Evolutionary conservation across 805 yeast species (phyloP), one percentile per base, ranked within the genome.

Genomic region (Starmerella scarabaei): DNA sequence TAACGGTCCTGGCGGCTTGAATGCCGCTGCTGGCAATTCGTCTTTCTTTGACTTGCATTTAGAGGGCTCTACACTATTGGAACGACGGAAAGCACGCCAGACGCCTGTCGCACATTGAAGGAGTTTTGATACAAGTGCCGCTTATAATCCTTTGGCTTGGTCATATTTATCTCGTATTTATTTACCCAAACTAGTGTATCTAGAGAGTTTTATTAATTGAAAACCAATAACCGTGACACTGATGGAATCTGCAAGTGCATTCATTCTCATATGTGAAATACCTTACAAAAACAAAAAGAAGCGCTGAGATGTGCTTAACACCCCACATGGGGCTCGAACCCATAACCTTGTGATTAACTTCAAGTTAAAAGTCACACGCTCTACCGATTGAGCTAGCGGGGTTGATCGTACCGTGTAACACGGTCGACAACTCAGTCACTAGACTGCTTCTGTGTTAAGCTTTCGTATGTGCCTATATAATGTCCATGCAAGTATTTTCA

Each of bases 11-110:
- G 37, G 27, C 11, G 16, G 15, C 28, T 6, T 28, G 9, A n/a
- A 14, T 12, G 33, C 33, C 5, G 9, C 17, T 11, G 5, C 18
- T 4, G 24, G 17, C 15, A n/a, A 14, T 28, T n/a, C 31, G 9
- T 12, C 54, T 45, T 46, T 54, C 36, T 73, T 78, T 48, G 79
- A 78, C 39, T 63, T 79, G 43, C 73, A 71, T 44, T 57, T 79
- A 52, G 74, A 73, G 41, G 78, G 77, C 17, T 74, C 82, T 33
- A 77, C 78, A 24, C 58, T 79, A 44, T 59, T 79, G 29, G 70
- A 74, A 34, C 63, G 84, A 40, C 40, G 54, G 5, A 45, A 43
- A 31, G 52, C 52, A 3, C 33, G 48, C 11, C 43, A 42, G 8
- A 24, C 51, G 3, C 42, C 50, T 7, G 38, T 43, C 5, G 47